Base-by-base conservation (phyloP, 2,329 filamentous ascomycete species). In the Dactylonectria macrodidyma region DNA sequence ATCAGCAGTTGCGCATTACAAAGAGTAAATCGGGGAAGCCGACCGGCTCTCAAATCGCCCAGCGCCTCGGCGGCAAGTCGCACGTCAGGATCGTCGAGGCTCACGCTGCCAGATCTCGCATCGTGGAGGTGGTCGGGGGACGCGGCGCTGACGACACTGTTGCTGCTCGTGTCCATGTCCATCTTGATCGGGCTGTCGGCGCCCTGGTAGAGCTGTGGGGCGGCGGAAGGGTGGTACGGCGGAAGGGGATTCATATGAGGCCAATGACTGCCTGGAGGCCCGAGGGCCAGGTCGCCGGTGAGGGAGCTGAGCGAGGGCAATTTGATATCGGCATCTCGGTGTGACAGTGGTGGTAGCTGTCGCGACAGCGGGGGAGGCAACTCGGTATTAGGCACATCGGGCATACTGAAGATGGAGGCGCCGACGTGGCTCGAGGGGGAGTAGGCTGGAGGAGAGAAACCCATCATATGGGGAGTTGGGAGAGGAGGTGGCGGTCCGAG, bases 31-130 rank as follows among this genome's bases (percentile, higher is more conserved):
- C 38, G n/a, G 56, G 47, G 30, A 56, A 47, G 67, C 63, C 59
- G 83, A 94, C 92, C 92, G 75, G 92, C 90, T 81, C 91, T 87
- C 67, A 95, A 85, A 73, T 93, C 91, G 56, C 92, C 92, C 14
- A 95, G 83, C 8, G 93, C 93, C 80, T 95, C 92, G 34, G 93
- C 93, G 26, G 93, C 93, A 73, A 92, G 84, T 48, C 90, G 86
- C 41, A 92, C 90, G 74, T 92, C 90, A 3, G 90, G 90, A 71
- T 92, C 90, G 74, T 92, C 90, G 33, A 92, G 79, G 66, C 83
- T 89, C 55, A 90, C 86, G 66, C 86, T 89, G 63, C 82, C 82
- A 5, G 85, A 80, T 56, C 86, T 80, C 3, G 81, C 83, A 69
- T 84, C 84, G 14, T 80, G 74, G 44, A 82, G 79, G n/a, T 78